Evolutionary conservation across 2,329 filamentous ascomycete genomes (phyloP).

Genomic region (Fusarium sp.): DNA sequence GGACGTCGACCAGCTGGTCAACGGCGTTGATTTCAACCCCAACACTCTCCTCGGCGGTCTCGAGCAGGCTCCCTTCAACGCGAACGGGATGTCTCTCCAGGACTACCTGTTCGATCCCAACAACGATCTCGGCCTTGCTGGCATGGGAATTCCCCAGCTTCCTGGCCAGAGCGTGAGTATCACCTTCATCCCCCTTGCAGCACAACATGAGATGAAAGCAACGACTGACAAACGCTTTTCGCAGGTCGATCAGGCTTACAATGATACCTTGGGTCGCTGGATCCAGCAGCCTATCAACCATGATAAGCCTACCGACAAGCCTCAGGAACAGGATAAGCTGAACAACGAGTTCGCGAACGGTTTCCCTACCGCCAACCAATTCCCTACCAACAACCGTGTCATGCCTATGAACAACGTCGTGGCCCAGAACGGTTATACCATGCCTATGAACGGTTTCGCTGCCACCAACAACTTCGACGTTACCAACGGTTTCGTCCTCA

Average conservation of each 20-base stretch:
- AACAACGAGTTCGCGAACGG: not conserved
- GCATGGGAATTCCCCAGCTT: not conserved
- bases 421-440: not conserved
- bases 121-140: not conserved
- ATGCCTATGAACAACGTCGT: not conserved
- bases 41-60: not conserved
- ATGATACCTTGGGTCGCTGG: not conserved
- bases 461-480: not conserved
- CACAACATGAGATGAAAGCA: not conserved
- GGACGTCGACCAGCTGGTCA: not conserved
- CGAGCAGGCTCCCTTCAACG: not conserved
- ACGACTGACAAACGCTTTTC: slow-evolving; percentile 4
- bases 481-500: not conserved
- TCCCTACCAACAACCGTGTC: not conserved
- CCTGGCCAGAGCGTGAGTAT: not conserved
- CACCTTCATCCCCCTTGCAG: not conserved
- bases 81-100: not conserved
- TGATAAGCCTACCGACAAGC: not conserved
- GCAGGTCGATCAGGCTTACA: not conserved
- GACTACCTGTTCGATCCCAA: not conserved
- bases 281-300: not conserved
- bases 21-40: not conserved
- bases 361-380: not conserved
- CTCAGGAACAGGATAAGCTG: not conserved
- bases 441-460: not conserved